Percentiles rank a stretch among this genome's conserved stretches.
These are phyloP conservation scores for Histomonas meleagridis DNA, from an alignment of 208 protist species.

Conservation along the genomic window DNA sequence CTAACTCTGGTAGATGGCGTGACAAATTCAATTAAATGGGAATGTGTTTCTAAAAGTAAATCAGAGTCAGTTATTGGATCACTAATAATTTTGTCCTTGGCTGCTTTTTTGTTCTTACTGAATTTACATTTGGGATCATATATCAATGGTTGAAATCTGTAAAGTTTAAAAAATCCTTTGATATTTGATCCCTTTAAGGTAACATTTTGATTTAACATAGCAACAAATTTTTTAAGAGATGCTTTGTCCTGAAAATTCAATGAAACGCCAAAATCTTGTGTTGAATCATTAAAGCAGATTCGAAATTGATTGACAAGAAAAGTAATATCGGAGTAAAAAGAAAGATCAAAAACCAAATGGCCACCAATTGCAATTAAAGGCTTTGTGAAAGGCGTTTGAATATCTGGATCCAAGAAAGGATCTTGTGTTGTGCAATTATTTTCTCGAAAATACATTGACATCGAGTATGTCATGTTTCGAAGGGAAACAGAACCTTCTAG, in stretches of 20 bases:
- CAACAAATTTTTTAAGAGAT: background rate
- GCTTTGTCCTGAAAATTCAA: background rate
- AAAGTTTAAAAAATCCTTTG: background rate
- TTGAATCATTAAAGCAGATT: constrained; percentile 17
- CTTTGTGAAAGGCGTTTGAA: background rate
- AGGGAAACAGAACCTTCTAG: no score
- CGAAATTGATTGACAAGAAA: background rate
- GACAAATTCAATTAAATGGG: background rate
- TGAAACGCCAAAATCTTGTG: background rate
- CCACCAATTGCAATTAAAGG: background rate
- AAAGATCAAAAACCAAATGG: background rate
- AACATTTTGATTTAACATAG: background rate
- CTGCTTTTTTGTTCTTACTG: background rate
- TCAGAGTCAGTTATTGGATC: background rate
- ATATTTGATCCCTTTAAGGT: background rate
- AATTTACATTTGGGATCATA: background rate
- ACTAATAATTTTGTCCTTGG: background rate
- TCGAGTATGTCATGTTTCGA: no score
- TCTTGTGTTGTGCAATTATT: background rate
- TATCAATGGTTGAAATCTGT: background rate
- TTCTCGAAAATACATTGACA: background rate
- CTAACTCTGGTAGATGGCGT: background rate
- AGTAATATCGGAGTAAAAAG: background rate
- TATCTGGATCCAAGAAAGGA: background rate
- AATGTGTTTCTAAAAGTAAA: background rate